Evolutionary conservation across 768 basidiomycete genomes (phyloP), one percentile per base, ranked within the genome.

Genomic region (Floccularia luteovirens): DNA sequence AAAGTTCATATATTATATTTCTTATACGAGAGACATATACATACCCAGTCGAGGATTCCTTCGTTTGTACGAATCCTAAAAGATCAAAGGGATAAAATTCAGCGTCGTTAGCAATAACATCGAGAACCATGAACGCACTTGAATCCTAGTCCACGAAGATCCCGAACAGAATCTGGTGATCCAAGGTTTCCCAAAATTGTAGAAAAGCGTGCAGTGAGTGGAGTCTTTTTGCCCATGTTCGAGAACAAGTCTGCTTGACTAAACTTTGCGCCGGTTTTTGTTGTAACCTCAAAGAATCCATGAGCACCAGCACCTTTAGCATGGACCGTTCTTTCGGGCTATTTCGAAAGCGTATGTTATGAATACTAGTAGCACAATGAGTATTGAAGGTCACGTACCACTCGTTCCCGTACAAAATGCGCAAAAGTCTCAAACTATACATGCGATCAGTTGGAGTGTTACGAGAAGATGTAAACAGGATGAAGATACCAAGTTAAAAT

Each of bases 111-210:
- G 11, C 20, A 27, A 60, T 58, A n/a, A 28, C 4, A 17, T 12
- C 47, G 44, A 17, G 20, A 17, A 6, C 8, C 7, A 34, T 8
- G 6, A 7, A 61, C 66, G 27, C 61, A 66, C 58, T 74, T 64
- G 22, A 65, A 57, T 2, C 72, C 72, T 46, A 78, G 74, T 1
- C 77, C 77, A 42, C 76, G 61, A 4, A 74, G 66, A 41, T 79
- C 75, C 23, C 75, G 56, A 21, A 66, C 60, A 37, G 55, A 55
- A 47, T 78, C 75, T 1, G 73, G 62, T 14, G 62, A 63, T 12
- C 75, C 76, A 28, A 64, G 52, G 11, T 69, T 67, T n/a, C 75
- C 74, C 7, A 62, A 61, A 32, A 79, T 77, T 20, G 77, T 80
- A 24, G 67, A 70, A 58, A 78, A 74, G 13, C 77, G 65, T 5